Percentiles rank a stretch among this genome's conserved stretches.
Evolutionary conservation across 805 yeast genomes (phyloP).

Genomic region (Hanseniaspora clermontiae): DNA sequence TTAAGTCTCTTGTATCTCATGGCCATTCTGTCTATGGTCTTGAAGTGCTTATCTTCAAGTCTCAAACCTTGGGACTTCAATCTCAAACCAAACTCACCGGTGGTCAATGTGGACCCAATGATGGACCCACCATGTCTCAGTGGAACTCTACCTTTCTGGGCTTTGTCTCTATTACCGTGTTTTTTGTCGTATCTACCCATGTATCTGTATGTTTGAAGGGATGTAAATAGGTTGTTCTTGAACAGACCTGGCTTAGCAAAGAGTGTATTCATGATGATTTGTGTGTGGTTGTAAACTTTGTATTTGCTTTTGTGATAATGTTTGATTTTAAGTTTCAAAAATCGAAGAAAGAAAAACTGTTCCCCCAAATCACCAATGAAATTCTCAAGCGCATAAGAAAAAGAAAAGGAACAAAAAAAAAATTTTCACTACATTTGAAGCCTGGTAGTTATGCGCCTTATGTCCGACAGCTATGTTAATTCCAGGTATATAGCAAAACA

Average conservation of each 20-base stretch:
- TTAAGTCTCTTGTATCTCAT: constrained; percentile 73
- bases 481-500: too few species aligned
- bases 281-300: not conserved
- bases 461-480: too few species aligned
- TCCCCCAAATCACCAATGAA: too few species aligned
- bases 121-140: constrained; percentile 90
- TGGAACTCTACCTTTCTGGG: constrained; percentile 86
- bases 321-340: too few species aligned
- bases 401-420: too few species aligned
- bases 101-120: constrained; percentile 71
- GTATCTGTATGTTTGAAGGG: constrained; percentile 1
- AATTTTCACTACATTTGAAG: too few species aligned
- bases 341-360: too few species aligned
- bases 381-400: too few species aligned
- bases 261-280: not conserved
- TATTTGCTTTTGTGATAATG: too few species aligned
- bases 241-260: not conserved
- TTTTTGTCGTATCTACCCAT: constrained; percentile 23
- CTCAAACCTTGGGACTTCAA: constrained; percentile 80
- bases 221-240: not conserved
- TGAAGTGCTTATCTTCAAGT: constrained; percentile 72
- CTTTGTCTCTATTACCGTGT: constrained; percentile 32
- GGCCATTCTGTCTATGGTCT: constrained; percentile 79
- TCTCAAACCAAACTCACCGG: constrained; percentile 78
- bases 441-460: too few species aligned